Percentiles rank a stretch among this genome's conserved stretches.
Conservation (phyloP, 768 basidiomycete species). For the Pulveroboletus sp. region DNA sequence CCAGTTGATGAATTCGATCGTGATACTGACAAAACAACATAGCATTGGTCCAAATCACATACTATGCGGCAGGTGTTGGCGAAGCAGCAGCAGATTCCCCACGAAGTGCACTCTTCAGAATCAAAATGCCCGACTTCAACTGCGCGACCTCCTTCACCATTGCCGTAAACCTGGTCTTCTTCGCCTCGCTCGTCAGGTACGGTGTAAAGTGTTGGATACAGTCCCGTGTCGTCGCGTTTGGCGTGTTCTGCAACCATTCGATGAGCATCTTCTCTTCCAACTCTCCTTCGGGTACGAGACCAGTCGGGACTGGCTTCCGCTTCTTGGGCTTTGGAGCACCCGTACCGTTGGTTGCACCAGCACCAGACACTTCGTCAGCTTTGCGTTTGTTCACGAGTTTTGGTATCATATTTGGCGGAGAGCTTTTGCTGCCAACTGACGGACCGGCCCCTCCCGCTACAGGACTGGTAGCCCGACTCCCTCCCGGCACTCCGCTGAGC, state of each 20-base stretch:
- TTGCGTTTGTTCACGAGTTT: constrained; percentile 60
- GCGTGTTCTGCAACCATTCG: constrained; percentile 69
- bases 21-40: constrained; percentile 19
- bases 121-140: constrained; percentile 63
- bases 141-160: constrained; percentile 79
- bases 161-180: constrained; percentile 73
- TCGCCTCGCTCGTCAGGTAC: constrained; percentile 65
- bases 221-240: constrained; percentile 72
- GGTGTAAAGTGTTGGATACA: constrained; percentile 80
- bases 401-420: constrained; percentile 33
- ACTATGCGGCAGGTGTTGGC: constrained; percentile 24
- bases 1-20: constrained; percentile 14
- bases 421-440: constrained; percentile 22
- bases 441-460: constrained; percentile 37
- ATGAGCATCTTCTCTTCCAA: constrained; percentile 65
- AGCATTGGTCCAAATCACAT: constrained; percentile 10
- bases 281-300: constrained; percentile 49
- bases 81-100: constrained; percentile 27
- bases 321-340: constrained; percentile 51
- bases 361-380: constrained; percentile 39
- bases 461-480: constrained; percentile 55
- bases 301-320: constrained; percentile 41
- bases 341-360: constrained; percentile 17
- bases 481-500: constrained; percentile 35
- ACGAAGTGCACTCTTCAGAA: constrained; percentile 46